A percentile compares a stretch with the other conserved stretches of the same genome.
phyloP scores from a whole-genome alignment of 345 rosid genomes.

The Dimocarpus longan region DNA sequence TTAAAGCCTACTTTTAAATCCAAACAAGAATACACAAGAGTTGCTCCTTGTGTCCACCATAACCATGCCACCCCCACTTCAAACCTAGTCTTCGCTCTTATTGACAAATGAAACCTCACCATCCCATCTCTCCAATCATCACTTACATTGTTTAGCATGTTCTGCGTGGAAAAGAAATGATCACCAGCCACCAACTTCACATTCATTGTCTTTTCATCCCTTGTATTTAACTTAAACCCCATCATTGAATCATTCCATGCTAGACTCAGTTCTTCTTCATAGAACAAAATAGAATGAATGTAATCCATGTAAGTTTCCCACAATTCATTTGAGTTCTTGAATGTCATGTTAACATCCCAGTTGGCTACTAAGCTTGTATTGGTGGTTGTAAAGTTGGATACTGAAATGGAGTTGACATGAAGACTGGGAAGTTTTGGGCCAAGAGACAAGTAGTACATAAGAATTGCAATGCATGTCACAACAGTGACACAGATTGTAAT shows the following conservation, averaged over 20 bases:
- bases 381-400: background rate
- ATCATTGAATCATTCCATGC: background rate
- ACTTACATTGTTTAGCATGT: background rate
- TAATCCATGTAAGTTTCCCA: background rate
- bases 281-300: background rate
- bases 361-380: background rate
- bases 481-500: no score
- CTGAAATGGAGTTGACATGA: background rate
- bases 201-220: background rate
- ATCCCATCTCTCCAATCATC: background rate
- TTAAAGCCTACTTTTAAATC: constrained; percentile 1
- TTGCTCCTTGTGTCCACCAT: background rate
- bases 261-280: background rate
- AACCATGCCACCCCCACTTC: background rate
- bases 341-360: background rate
- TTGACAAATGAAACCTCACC: background rate
- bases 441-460: no score
- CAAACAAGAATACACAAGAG: background rate
- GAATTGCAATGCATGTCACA: no score
- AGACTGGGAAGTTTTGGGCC: no score
- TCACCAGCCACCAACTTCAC: background rate
- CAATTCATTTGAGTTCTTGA: no score
- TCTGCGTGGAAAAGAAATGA: background rate
- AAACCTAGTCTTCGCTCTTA: background rate
- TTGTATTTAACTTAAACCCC: background rate